A percentile compares a stretch with the other conserved stretches of the same genome.
phyloP scores from a whole-genome alignment of 208 protist genomes.

The Novymonas esmeraldas region DNA sequence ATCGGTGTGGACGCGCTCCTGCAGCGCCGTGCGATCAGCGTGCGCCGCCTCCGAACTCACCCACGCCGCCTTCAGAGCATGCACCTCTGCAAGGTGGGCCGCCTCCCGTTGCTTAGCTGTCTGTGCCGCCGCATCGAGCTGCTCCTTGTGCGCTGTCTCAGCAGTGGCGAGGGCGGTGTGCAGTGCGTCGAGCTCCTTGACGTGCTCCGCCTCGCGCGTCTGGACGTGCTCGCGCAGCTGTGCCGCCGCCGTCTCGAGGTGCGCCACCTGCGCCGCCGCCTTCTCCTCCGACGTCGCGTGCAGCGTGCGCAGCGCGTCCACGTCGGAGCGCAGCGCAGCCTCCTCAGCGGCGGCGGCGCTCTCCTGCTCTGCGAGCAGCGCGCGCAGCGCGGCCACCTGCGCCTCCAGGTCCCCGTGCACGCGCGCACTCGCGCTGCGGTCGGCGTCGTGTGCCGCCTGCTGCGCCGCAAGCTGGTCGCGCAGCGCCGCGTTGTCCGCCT shows the following conservation, averaged over 20 bases:
- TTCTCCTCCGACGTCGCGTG: constrained; percentile 13
- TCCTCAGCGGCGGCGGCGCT: background rate
- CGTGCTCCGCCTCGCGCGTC: constrained; percentile 17
- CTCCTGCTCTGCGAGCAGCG: constrained; percentile 19
- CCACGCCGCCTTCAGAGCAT: constrained; percentile 12
- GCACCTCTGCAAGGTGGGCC: constrained; percentile 2
- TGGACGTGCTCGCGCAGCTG: constrained; percentile 23
- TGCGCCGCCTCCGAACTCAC: constrained; percentile 23
- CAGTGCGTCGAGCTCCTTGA: constrained; percentile 38
- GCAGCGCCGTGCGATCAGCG: constrained; percentile 33
- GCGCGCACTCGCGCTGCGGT: background rate
- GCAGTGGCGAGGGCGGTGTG: background rate
- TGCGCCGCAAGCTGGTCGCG: constrained; percentile 17
- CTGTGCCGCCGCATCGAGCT: background rate
- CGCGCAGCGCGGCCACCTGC: constrained; percentile 13
- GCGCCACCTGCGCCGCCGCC: constrained; percentile 6
- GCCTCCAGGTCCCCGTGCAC: constrained; percentile 31
- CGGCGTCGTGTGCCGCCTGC: constrained; percentile 2
- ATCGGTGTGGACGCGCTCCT: constrained; percentile 6
- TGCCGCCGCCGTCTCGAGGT: constrained; percentile 9
- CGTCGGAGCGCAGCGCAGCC: constrained; percentile 6
- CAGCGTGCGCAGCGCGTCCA: constrained; percentile 7
- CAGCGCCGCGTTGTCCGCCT: constrained; percentile 32
- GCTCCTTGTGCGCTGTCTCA: background rate
- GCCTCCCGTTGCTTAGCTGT: constrained; percentile 16